A percentile compares a stretch with the other conserved stretches of the same genome.
Evolutionary conservation across 768 basidiomycete species (phyloP).

Genomic region (Pulveroboletus ravenelii): DNA sequence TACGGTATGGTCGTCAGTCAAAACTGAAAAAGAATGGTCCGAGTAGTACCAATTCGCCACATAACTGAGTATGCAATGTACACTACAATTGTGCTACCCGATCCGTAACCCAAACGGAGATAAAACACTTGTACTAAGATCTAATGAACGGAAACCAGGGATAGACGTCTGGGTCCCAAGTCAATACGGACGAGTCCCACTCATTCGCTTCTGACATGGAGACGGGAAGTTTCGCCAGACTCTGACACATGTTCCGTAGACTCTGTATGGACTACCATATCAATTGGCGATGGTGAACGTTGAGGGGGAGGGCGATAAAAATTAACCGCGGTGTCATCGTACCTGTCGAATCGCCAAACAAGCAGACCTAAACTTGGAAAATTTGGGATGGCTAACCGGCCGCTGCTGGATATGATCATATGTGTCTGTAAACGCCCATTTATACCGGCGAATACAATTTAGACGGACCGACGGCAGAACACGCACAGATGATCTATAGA

Average conservation of each 20-base stretch:
- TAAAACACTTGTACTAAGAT: conserved; percentile 1
- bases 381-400: conserved; percentile 50
- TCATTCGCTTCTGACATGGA: conserved; percentile 27
- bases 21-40: background rate
- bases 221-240: conserved; percentile 36
- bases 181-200: conserved; percentile 40
- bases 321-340: conserved; percentile 20
- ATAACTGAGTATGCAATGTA: background rate
- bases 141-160: conserved; percentile 49
- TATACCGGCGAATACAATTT: conserved; percentile 67
- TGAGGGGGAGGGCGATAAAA: background rate
- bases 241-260: conserved; percentile 35
- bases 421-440: conserved; percentile 66
- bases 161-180: conserved; percentile 44
- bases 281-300: background rate
- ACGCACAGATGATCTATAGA: too few species aligned
- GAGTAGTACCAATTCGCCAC: background rate
- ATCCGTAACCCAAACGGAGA: background rate
- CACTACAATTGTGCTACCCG: background rate
- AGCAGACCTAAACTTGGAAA: conserved; percentile 43
- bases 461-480: too few species aligned
- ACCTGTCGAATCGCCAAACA: conserved; percentile 40
- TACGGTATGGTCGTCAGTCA: background rate
- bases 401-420: conserved; percentile 48
- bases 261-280: conserved; percentile 38